Base-by-base conservation (phyloP, 208 protist genomes). In the Jaenimonas drosophilae region DNA sequence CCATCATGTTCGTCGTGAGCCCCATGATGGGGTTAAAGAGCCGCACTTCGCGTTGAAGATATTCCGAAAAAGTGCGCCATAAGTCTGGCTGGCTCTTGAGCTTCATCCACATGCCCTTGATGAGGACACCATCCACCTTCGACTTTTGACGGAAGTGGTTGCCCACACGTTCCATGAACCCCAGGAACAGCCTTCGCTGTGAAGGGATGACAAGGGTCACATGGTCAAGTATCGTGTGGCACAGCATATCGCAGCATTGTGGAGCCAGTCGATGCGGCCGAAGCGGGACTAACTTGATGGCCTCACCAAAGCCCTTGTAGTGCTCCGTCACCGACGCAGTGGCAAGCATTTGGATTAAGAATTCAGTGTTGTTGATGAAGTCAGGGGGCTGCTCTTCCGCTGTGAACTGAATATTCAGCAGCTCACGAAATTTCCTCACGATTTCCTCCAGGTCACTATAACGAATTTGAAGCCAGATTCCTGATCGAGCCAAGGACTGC, bases 391-490 rank as follows among this genome's bases (percentile, higher is more conserved):
- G 11, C 14, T 43, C 31, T 11, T 26, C 42, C 7, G n/a, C 24
- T 9, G 38, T 9, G 38, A 12, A 43, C 14, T 20, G 38, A 9
- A 23, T 20, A 11, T 43, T 43, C 38, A 43, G 11, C 11, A 19
- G 17, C 17, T 43, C 17, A 21, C 20, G 30, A 20, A 42, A 51
- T 12, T n/a, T 14, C 6, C 11, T 30, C 14, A 43, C 31, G n/a
- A 51, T 36, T 17, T 20, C 12, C 7, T 14, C 29, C 6, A 51
- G 6, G 24, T 51, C 46, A 41, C 30, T 41, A 30, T 39, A 20
- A 7, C 24, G 17, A 11, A 51, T 31, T 14, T 51, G 46, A 21
- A 41, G 11, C 46, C 46, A 51, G 20, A 51, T 51, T 17, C 46
- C 46, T 11, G 17, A 43, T 9, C 38, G 38, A 11, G 17, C 11